Evolutionary conservation across 441 rosid species (phyloP).

Genomic region (Croton setiger): DNA sequence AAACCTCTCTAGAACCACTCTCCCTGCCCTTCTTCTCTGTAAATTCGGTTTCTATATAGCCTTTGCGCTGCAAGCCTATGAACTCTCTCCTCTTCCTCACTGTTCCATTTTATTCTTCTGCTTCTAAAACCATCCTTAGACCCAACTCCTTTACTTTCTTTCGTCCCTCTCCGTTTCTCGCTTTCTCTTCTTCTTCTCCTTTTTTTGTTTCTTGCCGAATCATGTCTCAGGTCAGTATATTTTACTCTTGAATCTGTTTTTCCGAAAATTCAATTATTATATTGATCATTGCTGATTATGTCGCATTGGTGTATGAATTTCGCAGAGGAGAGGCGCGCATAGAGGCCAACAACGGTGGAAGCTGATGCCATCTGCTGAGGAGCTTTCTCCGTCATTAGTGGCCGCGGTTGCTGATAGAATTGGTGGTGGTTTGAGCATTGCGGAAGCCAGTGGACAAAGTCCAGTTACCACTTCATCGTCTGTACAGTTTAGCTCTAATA

Average conservation of each 20-base stretch:
- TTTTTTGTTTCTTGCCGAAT: conserved; percentile 20
- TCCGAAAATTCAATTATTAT: not conserved
- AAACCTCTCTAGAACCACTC: not conserved
- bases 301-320: not conserved
- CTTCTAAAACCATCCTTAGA: not conserved
- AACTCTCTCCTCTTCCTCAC: conserved; percentile 26
- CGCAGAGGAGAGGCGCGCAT: conserved; percentile 36
- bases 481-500: conserved; percentile 17
- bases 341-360: conserved; percentile 31
- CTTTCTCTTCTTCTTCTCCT: conserved; percentile 25
- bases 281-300: not conserved
- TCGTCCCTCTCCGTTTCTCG: conserved; percentile 27
- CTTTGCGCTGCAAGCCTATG: not conserved
- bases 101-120: conserved; percentile 17
- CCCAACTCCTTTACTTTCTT: not conserved
- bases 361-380: conserved; percentile 22
- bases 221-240: conserved; percentile 42
- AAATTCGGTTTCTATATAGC: not conserved
- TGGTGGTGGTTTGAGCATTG: conserved; percentile 45
- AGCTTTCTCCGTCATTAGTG: conserved; percentile 28
- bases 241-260: not conserved
- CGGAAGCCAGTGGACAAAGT: conserved; percentile 31
- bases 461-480: conserved; percentile 18
- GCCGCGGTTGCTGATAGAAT: conserved; percentile 34
- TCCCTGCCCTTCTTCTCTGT: not conserved